Percentiles rank a stretch among this genome's conserved stretches.
Conservation (phyloP, 192 early-diverging fungal species). For the Kappamyces sp. region DNA sequence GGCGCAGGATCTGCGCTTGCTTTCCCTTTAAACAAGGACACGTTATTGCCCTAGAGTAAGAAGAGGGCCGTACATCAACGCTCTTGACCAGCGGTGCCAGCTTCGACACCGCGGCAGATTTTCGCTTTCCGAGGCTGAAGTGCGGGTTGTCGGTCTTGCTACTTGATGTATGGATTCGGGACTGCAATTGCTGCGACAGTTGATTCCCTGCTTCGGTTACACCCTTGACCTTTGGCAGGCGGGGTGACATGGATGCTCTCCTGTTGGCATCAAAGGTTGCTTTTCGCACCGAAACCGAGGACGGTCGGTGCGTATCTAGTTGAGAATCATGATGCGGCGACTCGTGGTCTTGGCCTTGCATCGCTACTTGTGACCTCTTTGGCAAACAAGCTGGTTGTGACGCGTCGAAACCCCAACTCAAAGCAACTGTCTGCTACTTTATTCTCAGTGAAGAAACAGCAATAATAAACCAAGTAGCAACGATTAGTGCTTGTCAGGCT, state of each 20-base stretch:
- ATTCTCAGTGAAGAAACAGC: too few species aligned
- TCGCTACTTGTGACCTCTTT: too few species aligned
- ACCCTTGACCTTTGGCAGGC: constrained; percentile 9
- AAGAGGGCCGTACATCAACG: background rate
- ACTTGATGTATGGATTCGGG: background rate
- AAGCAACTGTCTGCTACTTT: too few species aligned
- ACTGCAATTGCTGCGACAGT: constrained; percentile 9
- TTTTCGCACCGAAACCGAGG: too few species aligned
- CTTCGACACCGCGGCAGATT: background rate
- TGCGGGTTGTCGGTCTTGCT: background rate
- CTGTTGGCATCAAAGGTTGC: too few species aligned
- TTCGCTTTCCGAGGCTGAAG: constrained; percentile 9
- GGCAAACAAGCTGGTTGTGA: too few species aligned
- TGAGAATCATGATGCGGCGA: too few species aligned
- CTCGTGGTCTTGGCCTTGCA: too few species aligned
- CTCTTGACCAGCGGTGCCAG: background rate
- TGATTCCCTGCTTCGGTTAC: constrained; percentile 1
- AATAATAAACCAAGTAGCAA: too few species aligned
- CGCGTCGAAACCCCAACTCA: too few species aligned
- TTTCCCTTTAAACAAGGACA: background rate
- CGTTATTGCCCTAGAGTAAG: background rate
- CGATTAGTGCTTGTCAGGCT: too few species aligned
- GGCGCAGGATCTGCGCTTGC: background rate
- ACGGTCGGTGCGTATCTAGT: too few species aligned
- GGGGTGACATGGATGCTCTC: background rate